These are phyloP conservation scores for Leptosphaerulina australis DNA, from an alignment of 2,329 filamentous ascomycete genomes.

Conservation along the genomic window DNA sequence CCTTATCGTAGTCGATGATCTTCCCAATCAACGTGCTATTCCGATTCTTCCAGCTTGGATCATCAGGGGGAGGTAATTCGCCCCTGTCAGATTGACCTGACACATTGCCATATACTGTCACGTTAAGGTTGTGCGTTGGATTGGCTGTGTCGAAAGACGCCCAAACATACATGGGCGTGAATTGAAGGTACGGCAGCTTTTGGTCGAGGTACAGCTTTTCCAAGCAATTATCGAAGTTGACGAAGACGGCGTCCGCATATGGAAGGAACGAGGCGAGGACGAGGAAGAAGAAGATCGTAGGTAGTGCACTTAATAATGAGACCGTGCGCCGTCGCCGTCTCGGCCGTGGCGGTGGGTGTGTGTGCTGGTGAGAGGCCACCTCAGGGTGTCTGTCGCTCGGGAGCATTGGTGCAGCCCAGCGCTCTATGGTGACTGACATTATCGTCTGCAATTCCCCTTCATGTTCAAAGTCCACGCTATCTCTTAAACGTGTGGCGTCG, in stretches of 20 bases:
- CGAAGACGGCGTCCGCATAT: constrained; percentile 57
- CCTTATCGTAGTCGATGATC: constrained; percentile 69
- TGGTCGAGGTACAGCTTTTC: constrained; percentile 60
- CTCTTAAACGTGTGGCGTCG: constrained; percentile 9
- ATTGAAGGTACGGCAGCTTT: constrained; percentile 72
- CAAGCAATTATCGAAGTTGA: constrained; percentile 87
- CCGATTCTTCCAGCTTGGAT: constrained; percentile 64
- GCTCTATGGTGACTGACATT: constrained; percentile 35
- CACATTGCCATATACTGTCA: constrained; percentile 91
- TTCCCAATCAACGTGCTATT: constrained; percentile 70
- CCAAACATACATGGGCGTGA: constrained; percentile 74
- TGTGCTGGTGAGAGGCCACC: constrained; percentile 36
- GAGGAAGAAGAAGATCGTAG: constrained; percentile 35
- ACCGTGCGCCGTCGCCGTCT: constrained; percentile 33
- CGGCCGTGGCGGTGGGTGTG: constrained; percentile 39
- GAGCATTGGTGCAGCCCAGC: constrained; percentile 11
- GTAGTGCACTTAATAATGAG: constrained; percentile 15
- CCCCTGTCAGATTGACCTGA: constrained; percentile 68
- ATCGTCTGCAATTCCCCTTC: constrained; percentile 33
- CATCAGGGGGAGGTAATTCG: constrained; percentile 65
- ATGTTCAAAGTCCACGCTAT: constrained; percentile 30
- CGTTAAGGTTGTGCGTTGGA: constrained; percentile 68
- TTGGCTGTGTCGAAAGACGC: constrained; percentile 71
- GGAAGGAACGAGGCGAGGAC: constrained; percentile 34
- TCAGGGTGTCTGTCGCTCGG: constrained; percentile 24